phyloP scores from a whole-genome alignment of 129 eudicot species.

The Logfia minima region DNA sequence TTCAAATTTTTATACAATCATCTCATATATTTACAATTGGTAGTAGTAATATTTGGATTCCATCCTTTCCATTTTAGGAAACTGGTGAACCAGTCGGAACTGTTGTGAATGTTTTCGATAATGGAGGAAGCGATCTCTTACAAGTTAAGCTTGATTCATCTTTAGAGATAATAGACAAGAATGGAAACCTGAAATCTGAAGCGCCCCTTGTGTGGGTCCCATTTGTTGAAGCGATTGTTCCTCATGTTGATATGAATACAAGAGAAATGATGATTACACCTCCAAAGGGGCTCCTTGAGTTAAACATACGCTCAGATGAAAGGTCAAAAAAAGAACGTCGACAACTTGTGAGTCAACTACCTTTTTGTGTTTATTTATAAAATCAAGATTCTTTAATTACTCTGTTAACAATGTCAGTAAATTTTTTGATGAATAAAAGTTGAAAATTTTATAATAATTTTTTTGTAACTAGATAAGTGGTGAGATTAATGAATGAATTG shows the following conservation, averaged over 20 bases:
- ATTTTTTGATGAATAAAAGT: background rate
- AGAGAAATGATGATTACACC: slow-evolving; percentile 94
- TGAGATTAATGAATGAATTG: background rate
- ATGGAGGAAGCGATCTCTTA: slow-evolving; percentile 90
- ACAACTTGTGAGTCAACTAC: slow-evolving; percentile 61
- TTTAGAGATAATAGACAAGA: slow-evolving; percentile 40
- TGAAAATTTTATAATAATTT: no score
- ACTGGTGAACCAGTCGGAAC: slow-evolving; percentile 86
- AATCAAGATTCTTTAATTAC: no score
- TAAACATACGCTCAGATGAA: slow-evolving; percentile 79
- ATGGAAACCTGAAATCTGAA: slow-evolving; percentile 46
- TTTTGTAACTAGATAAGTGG: background rate
- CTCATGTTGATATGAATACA: slow-evolving; percentile 65
- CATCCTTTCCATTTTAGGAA: slow-evolving; percentile 46
- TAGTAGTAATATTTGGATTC: slow-evolving; percentile 4
- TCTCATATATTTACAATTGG: slow-evolving; percentile 13
- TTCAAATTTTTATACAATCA: background rate
- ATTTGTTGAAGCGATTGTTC: slow-evolving; percentile 95
- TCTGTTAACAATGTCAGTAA: background rate
- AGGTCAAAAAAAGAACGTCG: slow-evolving; percentile 98
- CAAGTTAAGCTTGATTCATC: slow-evolving; percentile 68
- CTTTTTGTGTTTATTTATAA: background rate
- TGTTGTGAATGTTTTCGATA: slow-evolving; percentile 72
- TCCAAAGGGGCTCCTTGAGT: slow-evolving; percentile 93
- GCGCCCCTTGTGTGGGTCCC: slow-evolving; percentile 87